A percentile compares a stretch with the other conserved stretches of the same genome.
These are phyloP conservation scores for Penicillium ochrochloron DNA, from an alignment of 495 filamentous ascomycete species.

Conservation along the genomic window DNA sequence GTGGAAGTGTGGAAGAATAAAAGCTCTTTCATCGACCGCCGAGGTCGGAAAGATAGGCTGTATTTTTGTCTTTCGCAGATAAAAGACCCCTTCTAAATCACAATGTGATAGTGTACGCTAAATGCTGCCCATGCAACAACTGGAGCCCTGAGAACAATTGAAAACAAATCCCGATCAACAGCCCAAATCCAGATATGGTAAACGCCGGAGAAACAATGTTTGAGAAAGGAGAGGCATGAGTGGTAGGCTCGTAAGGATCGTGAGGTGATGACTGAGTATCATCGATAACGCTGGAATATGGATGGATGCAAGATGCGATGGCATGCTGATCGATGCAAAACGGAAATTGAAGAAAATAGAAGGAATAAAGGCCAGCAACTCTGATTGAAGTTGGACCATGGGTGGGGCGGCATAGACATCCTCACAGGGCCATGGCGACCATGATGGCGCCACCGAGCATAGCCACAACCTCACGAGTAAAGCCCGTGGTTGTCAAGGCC, in stretches of 20 bases:
- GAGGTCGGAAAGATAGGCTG: slow-evolving; percentile 1
- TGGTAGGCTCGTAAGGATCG: slow-evolving; percentile 32
- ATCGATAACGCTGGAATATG: slow-evolving; percentile 16
- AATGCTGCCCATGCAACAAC: neutral
- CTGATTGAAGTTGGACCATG: neutral
- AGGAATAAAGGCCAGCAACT: neutral
- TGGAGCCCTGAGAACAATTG: neutral
- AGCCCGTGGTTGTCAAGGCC: slow-evolving; percentile 34
- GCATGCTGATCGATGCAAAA: slow-evolving; percentile 19
- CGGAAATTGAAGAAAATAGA: neutral
- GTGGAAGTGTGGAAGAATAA: neutral
- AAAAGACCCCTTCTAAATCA: neutral
- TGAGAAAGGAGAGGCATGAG: slow-evolving; percentile 31
- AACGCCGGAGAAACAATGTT: slow-evolving; percentile 9
- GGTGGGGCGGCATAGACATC: neutral
- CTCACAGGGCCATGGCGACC: slow-evolving; percentile 44
- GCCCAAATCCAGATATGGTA: neutral
- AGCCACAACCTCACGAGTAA: slow-evolving; percentile 45
- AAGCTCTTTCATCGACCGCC: neutral
- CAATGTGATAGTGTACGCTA: neutral
- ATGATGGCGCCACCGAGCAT: slow-evolving; percentile 50
- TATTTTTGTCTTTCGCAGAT: slow-evolving; percentile 3
- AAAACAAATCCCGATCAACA: neutral
- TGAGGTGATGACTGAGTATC: slow-evolving; percentile 25
- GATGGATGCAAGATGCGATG: slow-evolving; percentile 16